phyloP scores from a whole-genome alignment of 2,329 filamentous ascomycete genomes.

The Penicillium olsonii region DNA sequence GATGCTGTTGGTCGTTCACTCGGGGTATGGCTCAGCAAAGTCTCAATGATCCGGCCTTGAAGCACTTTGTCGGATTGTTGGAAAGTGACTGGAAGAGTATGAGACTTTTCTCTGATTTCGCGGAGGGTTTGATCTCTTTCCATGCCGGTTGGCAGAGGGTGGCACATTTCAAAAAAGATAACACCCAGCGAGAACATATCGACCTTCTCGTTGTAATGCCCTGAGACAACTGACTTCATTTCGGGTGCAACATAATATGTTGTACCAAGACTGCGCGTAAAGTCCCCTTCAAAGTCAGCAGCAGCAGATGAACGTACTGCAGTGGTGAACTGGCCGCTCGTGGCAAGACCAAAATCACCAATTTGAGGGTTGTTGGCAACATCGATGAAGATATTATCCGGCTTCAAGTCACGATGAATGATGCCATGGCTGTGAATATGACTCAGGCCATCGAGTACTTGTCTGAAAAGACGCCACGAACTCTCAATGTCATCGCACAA shows the following conservation, averaged over 20 bases:
- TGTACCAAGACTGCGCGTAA: constrained; percentile 66
- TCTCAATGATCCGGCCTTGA: constrained; percentile 76
- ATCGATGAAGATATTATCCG: constrained; percentile 97
- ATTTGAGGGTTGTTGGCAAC: constrained; percentile 88
- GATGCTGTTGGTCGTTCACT: constrained; percentile 78
- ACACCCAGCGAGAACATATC: constrained; percentile 98
- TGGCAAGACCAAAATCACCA: constrained; percentile 93
- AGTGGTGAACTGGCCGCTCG: constrained; percentile 68
- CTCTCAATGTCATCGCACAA: constrained; percentile 74
- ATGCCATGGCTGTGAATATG: constrained; percentile 91
- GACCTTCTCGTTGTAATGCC: constrained; percentile 87
- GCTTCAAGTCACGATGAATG: constrained; percentile 94
- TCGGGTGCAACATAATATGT: constrained; percentile 93
- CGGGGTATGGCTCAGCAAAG: constrained; percentile 78
- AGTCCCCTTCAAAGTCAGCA: constrained; percentile 40
- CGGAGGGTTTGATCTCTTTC: constrained; percentile 67
- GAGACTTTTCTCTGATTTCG: constrained; percentile 66
- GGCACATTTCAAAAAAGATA: constrained; percentile 98
- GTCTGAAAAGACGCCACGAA: constrained; percentile 86
- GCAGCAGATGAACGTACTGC: constrained; percentile 40
- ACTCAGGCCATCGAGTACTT: constrained; percentile 83
- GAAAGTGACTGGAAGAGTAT: constrained; percentile 73
- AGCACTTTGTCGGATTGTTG: constrained; percentile 64
- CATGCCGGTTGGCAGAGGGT: constrained; percentile 62
- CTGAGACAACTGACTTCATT: constrained; percentile 71